phyloP scores from a whole-genome alignment of 2,329 filamentous ascomycete genomes.

The Botrytis squamosa region DNA sequence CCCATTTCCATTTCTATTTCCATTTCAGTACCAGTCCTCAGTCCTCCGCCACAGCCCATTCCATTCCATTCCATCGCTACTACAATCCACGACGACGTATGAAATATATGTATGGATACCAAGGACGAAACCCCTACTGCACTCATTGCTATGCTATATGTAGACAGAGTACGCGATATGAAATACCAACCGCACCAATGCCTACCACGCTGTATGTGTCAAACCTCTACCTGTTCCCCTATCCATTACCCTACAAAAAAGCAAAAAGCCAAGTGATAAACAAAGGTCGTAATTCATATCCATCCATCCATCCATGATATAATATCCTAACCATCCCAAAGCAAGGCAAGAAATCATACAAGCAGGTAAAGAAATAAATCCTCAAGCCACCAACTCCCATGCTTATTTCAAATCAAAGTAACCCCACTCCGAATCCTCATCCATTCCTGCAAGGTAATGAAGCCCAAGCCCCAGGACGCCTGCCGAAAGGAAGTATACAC shows the following conservation, averaged over 20 bases:
- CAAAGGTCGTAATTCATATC: slow-evolving; percentile 2
- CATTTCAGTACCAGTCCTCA: no score
- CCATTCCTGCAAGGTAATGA: background rate
- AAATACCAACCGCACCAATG: background rate
- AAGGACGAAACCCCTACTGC: background rate
- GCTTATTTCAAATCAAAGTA: slow-evolving; percentile 4
- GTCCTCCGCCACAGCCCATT: background rate
- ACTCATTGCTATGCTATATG: background rate
- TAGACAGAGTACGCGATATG: background rate
- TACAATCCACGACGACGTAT: background rate
- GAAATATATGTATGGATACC: background rate
- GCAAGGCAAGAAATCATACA: background rate
- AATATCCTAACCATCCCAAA: slow-evolving; percentile 11
- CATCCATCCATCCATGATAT: slow-evolving; percentile 10
- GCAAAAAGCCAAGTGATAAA: background rate
- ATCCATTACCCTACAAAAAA: background rate
- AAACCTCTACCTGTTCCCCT: no score
- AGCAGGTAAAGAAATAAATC: background rate
- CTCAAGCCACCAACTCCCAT: slow-evolving; percentile 5
- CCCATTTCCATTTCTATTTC: no score
- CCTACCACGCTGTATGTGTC: background rate
- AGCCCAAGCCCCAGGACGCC: background rate
- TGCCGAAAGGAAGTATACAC: background rate
- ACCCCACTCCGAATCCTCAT: background rate
- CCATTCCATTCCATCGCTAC: background rate